Conservation (phyloP, 805 yeast genomes). For the Teunomyces pallodes region DNA sequence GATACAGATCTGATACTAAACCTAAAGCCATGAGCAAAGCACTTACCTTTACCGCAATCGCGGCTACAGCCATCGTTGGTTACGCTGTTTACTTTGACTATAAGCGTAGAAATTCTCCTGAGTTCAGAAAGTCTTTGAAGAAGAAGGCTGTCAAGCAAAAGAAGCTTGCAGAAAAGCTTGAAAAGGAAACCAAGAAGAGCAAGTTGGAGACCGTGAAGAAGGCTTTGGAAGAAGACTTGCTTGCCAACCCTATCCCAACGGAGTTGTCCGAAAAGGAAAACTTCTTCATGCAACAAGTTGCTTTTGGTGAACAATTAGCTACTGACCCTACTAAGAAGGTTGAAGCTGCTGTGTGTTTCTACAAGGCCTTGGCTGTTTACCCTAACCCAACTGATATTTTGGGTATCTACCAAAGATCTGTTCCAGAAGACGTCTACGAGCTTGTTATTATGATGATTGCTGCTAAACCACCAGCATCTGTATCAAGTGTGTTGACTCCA, state of each 20-base stretch:
- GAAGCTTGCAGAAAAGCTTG: conserved; percentile 49
- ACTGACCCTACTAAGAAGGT: conserved; percentile 63
- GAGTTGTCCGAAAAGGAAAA: conserved; percentile 68
- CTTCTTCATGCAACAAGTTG: conserved; percentile 79
- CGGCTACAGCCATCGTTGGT: conserved; percentile 58
- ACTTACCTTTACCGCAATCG: conserved; percentile 37
- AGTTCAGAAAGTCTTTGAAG: conserved; percentile 75
- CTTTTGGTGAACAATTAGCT: conserved; percentile 79
- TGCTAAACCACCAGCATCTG: conserved; percentile 80
- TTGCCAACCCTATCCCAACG: conserved; percentile 70
- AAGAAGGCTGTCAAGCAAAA: conserved; percentile 61
- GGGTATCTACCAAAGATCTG: conserved; percentile 83
- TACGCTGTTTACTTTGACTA: conserved; percentile 91
- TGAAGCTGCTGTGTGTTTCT: conserved; percentile 86
- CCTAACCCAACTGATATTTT: conserved; percentile 93
- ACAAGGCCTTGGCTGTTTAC: conserved; percentile 88
- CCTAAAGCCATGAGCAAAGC: conserved; percentile 26
- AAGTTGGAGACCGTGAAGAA: conserved; percentile 59
- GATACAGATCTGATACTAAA: background rate
- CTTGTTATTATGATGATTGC: conserved; percentile 86
- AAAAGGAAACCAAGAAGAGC: conserved; percentile 59
- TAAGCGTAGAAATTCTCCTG: conserved; percentile 77
- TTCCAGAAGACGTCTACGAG: conserved; percentile 81
- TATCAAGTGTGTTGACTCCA: conserved; percentile 55
- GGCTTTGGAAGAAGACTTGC: conserved; percentile 62